Base-by-base conservation (phyloP, 345 rosid species). In the Mangifera indica region DNA sequence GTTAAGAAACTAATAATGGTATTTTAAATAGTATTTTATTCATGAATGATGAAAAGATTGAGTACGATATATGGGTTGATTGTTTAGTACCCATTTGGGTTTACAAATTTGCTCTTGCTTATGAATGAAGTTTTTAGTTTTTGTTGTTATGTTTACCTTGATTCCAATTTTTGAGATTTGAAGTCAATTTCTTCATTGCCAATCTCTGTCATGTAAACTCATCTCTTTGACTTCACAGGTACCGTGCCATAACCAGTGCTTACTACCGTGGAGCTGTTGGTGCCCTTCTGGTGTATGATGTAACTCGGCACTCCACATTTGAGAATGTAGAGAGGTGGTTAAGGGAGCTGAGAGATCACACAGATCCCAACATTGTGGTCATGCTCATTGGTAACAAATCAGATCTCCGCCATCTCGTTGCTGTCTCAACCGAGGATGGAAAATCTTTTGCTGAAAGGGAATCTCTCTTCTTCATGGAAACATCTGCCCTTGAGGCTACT, bases 251-350 rank as follows among this genome's bases (percentile, higher is more conserved):
- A 66, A 93, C 98, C 2, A 93, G 98, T 66, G 98, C 98, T 24
- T 93, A 93, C 81, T 93, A 91, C 80, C 80, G 98, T 42, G 98
- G 98, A 77, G 97, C 98, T 2, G 95, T 93, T 40, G 97, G 98
- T 14, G 98, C 97, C 20, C 79, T 93, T 48, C 97, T 93, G 37
- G 92, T 91, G 53, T 93, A 93, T 10, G 98, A 93, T 5, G 95
- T 93, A 53, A 93, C 95, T 4, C 87, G 98, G 60, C 93, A 89
- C 85, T 86, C 98, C 13, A 91, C 98, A 44, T 93, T 89, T 42
- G 93, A 91, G 73, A 93, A 82, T n/a, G 98, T 87, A 4, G 97
- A 93, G 71, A 89, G 97, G 80, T 93, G 97, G 98, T 83, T 93
- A n/a, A 83, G 81, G 84, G 97, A 93, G 77, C 83, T 93, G 70